phyloP scores from a whole-genome alignment of 2,329 filamentous ascomycete species.

The Claviceps digitariae region DNA sequence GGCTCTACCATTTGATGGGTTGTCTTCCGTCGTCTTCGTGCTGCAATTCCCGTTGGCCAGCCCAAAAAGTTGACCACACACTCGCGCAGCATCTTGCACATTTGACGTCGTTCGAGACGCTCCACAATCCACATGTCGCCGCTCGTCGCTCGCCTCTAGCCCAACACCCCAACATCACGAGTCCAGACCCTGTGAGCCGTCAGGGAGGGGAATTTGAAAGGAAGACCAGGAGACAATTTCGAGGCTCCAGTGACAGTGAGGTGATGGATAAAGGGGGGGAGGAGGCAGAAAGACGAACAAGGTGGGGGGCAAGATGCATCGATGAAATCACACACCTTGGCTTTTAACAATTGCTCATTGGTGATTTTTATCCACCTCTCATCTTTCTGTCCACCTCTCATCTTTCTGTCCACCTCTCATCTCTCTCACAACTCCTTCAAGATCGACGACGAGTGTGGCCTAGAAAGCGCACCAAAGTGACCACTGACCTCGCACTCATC shows the following conservation, averaged over 20 bases:
- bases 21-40: neutral
- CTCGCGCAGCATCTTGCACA: neutral
- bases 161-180: conserved; percentile 1
- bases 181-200: conserved; percentile 1
- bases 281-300: too few relatives aligned
- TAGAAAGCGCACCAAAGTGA: too few relatives aligned
- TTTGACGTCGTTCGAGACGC: neutral
- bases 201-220: neutral
- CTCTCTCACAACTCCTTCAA: too few relatives aligned
- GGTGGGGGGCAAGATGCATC: neutral
- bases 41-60: neutral
- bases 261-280: neutral
- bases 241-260: neutral
- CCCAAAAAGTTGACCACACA: neutral
- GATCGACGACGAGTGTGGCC: too few relatives aligned
- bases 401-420: too few relatives aligned
- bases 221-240: neutral
- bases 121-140: conserved; percentile 1
- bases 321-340: neutral
- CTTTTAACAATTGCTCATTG: too few relatives aligned
- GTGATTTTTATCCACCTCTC: too few relatives aligned
- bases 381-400: too few relatives aligned
- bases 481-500: too few relatives aligned
- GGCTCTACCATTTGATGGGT: neutral
- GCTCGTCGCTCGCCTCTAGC: neutral